Conservation (phyloP, 2,329 filamentous ascomycete genomes). For the Xylaria sp. region DNA sequence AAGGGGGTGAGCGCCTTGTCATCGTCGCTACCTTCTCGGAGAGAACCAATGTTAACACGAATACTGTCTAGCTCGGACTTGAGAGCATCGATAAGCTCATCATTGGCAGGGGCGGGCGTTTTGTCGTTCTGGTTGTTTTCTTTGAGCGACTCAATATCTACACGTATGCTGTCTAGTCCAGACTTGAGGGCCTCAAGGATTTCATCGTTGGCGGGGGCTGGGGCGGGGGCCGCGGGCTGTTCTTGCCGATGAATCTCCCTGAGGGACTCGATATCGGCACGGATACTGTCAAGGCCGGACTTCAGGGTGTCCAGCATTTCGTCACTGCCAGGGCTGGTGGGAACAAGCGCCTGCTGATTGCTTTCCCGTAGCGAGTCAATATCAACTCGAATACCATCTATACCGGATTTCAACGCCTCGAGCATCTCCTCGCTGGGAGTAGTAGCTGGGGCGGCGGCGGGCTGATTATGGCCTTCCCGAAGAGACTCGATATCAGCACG, state of each 20-base stretch:
- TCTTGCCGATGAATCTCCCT: not conserved
- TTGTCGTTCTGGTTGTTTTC: not conserved
- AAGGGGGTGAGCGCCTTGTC: conserved; percentile 43
- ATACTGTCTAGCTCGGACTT: conserved; percentile 75
- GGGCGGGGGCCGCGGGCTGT: not conserved
- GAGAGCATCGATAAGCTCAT: conserved; percentile 83
- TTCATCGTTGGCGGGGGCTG: not conserved
- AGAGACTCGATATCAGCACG: not conserved
- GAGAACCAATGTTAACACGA: conserved; percentile 72
- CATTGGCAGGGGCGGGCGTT: conserved; percentile 58
- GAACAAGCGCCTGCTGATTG: not conserved
- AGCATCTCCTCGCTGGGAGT: not conserved
- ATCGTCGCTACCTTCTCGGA: conserved; percentile 55
- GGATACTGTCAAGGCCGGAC: not conserved
- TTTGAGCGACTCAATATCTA: not conserved
- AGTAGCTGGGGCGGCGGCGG: not conserved
- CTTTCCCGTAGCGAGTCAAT: not conserved
- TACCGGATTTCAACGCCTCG: not conserved
- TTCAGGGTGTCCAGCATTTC: not conserved
- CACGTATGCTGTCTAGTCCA: not conserved
- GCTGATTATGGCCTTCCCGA: not conserved
- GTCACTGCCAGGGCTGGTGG: not conserved
- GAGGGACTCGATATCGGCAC: not conserved
- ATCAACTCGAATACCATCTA: not conserved
- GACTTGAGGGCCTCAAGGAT: not conserved